Evolutionary conservation across 306 rosid species (phyloP).

Genomic region (Cicer pinnatifidum): DNA sequence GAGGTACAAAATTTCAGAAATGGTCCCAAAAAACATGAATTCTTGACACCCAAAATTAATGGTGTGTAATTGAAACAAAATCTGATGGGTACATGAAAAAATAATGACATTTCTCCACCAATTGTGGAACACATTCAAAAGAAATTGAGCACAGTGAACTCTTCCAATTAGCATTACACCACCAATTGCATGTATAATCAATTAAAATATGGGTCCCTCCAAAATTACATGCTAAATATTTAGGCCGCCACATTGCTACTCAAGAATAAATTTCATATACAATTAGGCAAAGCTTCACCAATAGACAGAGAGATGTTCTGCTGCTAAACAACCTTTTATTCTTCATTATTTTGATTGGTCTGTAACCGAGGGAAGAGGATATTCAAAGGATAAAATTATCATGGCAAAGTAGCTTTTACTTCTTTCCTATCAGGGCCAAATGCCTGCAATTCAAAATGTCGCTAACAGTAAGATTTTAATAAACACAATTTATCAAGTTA

Average conservation of each 20-base stretch:
- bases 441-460: conserved; percentile 57
- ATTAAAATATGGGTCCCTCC: conserved; percentile 44
- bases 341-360: conserved; percentile 39
- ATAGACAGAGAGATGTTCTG: conserved; percentile 38
- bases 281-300: conserved; percentile 39
- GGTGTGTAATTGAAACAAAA: conserved; percentile 17
- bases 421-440: conserved; percentile 87
- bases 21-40: neutral
- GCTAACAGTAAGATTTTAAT: conserved; percentile 12
- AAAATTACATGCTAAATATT: conserved; percentile 47
- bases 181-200: conserved; percentile 38
- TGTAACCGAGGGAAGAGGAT: conserved; percentile 24
- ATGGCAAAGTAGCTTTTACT: conserved; percentile 68
- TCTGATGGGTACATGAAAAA: neutral
- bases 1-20: conserved; percentile 12
- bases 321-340: conserved; percentile 55
- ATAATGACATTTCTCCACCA: conserved; percentile 28
- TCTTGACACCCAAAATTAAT: conserved; percentile 14
- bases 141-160: conserved; percentile 39
- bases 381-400: conserved; percentile 21
- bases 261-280: conserved; percentile 55
- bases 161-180: conserved; percentile 34
- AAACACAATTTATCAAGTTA: conserved; percentile 9
- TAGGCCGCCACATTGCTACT: conserved; percentile 46
- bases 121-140: conserved; percentile 15